Evolutionary conservation across 805 yeast species (phyloP).

Genomic region (Metschnikowia reukaufii): DNA sequence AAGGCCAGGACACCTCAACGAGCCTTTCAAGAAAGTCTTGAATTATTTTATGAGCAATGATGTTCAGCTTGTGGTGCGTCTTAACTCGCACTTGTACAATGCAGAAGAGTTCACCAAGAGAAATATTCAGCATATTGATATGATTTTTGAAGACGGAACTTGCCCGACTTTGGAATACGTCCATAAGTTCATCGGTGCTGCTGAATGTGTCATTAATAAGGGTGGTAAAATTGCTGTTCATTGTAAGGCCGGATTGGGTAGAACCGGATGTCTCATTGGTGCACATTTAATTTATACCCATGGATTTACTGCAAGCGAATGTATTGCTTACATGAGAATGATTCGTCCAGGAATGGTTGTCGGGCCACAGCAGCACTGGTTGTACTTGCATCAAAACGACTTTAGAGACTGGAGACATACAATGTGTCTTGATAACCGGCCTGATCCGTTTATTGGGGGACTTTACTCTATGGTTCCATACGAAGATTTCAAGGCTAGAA

Average conservation of each 20-base stretch:
- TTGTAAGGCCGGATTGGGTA: constrained; percentile 96
- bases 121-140: constrained; percentile 86
- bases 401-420: constrained; percentile 96
- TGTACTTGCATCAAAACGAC: constrained; percentile 91
- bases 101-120: constrained; percentile 76
- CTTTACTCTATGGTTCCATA: constrained; percentile 60
- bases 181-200: constrained; percentile 89
- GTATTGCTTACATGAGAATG: constrained; percentile 95
- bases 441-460: constrained; percentile 68
- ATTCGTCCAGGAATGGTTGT: constrained; percentile 99
- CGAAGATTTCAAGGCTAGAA: constrained; percentile 60
- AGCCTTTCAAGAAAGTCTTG: constrained; percentile 78
- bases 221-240: constrained; percentile 98
- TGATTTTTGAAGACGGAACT: constrained; percentile 97
- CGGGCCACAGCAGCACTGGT: constrained; percentile 99
- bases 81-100: constrained; percentile 90
- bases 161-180: constrained; percentile 95
- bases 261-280: constrained; percentile 97
- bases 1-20: constrained; percentile 55
- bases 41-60: constrained; percentile 69
- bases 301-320: constrained; percentile 96
- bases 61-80: constrained; percentile 86
- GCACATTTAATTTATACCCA: constrained; percentile 95
- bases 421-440: constrained; percentile 70
- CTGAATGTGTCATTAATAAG: constrained; percentile 78